phyloP scores from a whole-genome alignment of 2,329 filamentous ascomycete species.

The Venturiaceae sp. region DNA sequence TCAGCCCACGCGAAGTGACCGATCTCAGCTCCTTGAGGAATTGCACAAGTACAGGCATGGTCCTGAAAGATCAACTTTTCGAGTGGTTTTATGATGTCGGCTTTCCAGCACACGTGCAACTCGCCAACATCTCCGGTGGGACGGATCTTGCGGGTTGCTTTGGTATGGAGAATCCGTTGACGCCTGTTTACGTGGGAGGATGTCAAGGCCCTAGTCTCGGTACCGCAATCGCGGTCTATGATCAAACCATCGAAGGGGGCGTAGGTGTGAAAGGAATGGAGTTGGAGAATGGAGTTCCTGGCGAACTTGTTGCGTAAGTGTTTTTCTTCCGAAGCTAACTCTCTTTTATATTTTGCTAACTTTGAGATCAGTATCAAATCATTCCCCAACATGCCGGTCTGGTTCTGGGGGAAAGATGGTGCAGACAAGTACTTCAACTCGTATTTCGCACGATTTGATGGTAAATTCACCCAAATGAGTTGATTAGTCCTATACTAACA shows the following conservation, averaged over 20 bases:
- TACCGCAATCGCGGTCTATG: slow-evolving; percentile 50
- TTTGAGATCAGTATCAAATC: slow-evolving; percentile 34
- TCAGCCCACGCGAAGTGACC: slow-evolving; percentile 51
- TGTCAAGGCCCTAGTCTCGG: slow-evolving; percentile 45
- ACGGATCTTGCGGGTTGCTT: slow-evolving; percentile 66
- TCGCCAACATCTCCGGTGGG: slow-evolving; percentile 67
- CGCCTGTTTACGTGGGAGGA: slow-evolving; percentile 53
- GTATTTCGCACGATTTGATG: slow-evolving; percentile 36
- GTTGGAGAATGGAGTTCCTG: slow-evolving; percentile 54
- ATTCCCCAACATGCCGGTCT: slow-evolving; percentile 65
- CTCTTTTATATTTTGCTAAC: background rate
- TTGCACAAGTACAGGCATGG: slow-evolving; percentile 73
- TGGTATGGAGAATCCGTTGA: slow-evolving; percentile 55
- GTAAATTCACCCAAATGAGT: background rate
- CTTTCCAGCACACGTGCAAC: slow-evolving; percentile 57
- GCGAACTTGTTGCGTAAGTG: slow-evolving; percentile 59
- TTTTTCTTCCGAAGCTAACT: background rate
- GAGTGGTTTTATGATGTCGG: slow-evolving; percentile 70
- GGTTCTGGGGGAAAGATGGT: slow-evolving; percentile 34
- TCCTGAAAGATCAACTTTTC: slow-evolving; percentile 61
- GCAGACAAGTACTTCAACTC: slow-evolving; percentile 34
- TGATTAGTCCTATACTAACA: background rate
- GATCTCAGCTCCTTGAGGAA: slow-evolving; percentile 52
- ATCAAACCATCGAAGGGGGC: slow-evolving; percentile 37
- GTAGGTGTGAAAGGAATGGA: slow-evolving; percentile 36